Evolutionary conservation across 331 rosid species (phyloP), one percentile per base, ranked within the genome.

Genomic region (Saraca asoca): DNA sequence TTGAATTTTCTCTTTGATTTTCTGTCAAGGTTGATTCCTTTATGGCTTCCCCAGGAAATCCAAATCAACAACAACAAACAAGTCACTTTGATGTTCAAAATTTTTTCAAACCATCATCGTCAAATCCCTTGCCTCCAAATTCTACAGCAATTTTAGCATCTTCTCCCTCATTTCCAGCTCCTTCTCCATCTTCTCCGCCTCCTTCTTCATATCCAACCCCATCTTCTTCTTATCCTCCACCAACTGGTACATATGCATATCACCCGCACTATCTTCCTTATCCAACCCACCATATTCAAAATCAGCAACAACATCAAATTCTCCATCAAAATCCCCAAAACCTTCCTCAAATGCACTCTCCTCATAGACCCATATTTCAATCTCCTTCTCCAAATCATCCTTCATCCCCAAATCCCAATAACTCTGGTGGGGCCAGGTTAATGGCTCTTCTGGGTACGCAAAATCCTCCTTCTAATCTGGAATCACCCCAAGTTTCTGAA

Each of bases 21-120:
- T 61, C 44, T 20, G 16, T 68, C 77, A 68, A 75, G 39, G 56
- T 59, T 24, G 31, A 24, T 24, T 24, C 1, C 31, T 24, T 63
- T 79, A 91, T 89, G 96, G 96, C 98, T 71, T 85, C 91, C 46
- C 58, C 95, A 67, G 95, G 89, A 41, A 85, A 87, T 75, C 91
- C 82, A 69, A 86, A 85, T 69, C 79, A 75, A 0, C 78, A 73
- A 4, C 85, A 62, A 51, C 86, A 73, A 42, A 50, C 66, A 10
- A 9, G 57, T 62, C 82, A 65, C 61, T 86, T 85, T 64, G 96
- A 90, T 80, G 68, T 90, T 54, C 84, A 82, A 34, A 83, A 78
- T 33, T 83, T 90, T 64, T 85, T 88, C 83, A 93, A 88, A 53
- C 83, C 88, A 71, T 19, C 84, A 0, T 50, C 84, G 0, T 50